These are phyloP conservation scores for Arachnomyces sp. DNA, from an alignment of 2,329 filamentous ascomycete species.

Conservation along the genomic window DNA sequence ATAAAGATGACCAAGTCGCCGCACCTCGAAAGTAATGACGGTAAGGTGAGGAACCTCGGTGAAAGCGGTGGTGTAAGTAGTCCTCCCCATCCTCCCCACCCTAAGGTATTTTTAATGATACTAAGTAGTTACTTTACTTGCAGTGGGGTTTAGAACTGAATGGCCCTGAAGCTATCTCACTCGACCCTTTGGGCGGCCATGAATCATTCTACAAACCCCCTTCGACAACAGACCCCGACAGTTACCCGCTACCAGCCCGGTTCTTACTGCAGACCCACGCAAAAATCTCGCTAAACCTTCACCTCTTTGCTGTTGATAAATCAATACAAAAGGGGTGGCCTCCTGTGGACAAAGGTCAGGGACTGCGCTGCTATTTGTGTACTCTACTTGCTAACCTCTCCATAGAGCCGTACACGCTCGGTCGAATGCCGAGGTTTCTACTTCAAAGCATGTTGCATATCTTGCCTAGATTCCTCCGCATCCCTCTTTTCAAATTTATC, in stretches of 20 bases:
- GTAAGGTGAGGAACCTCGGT: not conserved
- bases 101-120: not conserved
- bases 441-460: constrained; percentile 1
- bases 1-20: constrained; percentile 5
- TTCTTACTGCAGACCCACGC: constrained; percentile 3
- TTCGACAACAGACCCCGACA: constrained; percentile 4
- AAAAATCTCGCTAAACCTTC: not conserved
- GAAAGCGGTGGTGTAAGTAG: not conserved
- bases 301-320: constrained; percentile 1
- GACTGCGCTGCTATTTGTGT: not conserved
- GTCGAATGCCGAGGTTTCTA: not conserved
- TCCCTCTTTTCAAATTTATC: constrained; percentile 5
- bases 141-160: not conserved
- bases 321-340: constrained; percentile 8
- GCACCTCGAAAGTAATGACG: not conserved
- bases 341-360: constrained; percentile 1
- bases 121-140: not conserved
- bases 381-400: not conserved
- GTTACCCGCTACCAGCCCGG: constrained; percentile 2
- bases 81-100: not conserved
- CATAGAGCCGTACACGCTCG: not conserved
- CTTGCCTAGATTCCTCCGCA: constrained; percentile 3
- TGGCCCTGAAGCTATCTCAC: not conserved
- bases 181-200: not conserved
- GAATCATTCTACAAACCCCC: constrained; percentile 1